Evolutionary conservation across 129 eudicot species (phyloP).

Genomic region (Silybum marianum): DNA sequence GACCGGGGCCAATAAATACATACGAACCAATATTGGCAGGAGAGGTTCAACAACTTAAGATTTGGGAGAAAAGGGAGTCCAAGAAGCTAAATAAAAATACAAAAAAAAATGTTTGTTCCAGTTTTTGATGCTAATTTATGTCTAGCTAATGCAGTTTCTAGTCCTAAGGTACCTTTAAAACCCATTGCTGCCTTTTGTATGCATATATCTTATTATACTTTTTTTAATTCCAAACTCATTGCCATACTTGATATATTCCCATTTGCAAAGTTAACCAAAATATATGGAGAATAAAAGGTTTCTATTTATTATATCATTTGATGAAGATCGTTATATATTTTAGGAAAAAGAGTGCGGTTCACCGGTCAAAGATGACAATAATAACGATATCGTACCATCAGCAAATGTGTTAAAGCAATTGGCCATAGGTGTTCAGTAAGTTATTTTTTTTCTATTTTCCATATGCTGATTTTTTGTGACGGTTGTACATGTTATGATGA

Average conservation of each 20-base stretch:
- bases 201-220: neutral
- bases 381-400: conserved; percentile 62
- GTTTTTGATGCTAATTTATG: conserved; percentile 68
- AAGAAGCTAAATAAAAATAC: conserved; percentile 46
- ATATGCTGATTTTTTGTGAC: conserved; percentile 1
- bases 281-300: no score
- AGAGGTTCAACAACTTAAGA: conserved; percentile 62
- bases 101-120: conserved; percentile 62
- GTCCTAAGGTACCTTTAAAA: conserved; percentile 42
- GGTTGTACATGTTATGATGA: neutral
- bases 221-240: neutral
- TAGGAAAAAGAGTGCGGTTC: conserved; percentile 55
- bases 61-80: conserved; percentile 59
- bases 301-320: no score
- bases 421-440: conserved; percentile 88
- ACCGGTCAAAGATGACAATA: conserved; percentile 30
- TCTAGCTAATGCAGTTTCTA: conserved; percentile 41
- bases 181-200: neutral
- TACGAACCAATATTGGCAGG: conserved; percentile 73
- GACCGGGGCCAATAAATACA: conserved; percentile 53
- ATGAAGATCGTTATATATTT: conserved; percentile 16
- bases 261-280: neutral
- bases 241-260: neutral
- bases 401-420: conserved; percentile 60
- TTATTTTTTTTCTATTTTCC: neutral